A percentile compares a stretch with the other conserved stretches of the same genome.
These are phyloP conservation scores for Candida michaelii DNA, from an alignment of 805 yeast species.

Conservation along the genomic window DNA sequence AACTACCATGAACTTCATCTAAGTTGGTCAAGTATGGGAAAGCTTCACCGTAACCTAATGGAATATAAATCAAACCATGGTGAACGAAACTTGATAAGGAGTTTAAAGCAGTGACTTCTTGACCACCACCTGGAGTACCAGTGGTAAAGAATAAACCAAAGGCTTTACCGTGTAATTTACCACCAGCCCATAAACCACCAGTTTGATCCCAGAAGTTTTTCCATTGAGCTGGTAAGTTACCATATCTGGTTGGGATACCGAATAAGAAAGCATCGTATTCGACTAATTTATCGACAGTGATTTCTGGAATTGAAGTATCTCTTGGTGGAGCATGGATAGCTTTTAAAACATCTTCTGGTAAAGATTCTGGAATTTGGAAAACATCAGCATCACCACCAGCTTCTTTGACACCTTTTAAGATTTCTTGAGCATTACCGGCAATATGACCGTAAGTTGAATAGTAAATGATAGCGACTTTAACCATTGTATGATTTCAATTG, in stretches of 20 bases:
- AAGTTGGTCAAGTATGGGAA: constrained; percentile 55
- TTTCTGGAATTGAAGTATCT: constrained; percentile 51
- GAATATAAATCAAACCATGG: constrained; percentile 79
- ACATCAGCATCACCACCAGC: constrained; percentile 71
- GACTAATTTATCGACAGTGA: constrained; percentile 55
- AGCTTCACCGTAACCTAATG: constrained; percentile 67
- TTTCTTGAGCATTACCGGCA: constrained; percentile 62
- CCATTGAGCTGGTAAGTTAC: constrained; percentile 78
- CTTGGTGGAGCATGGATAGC: constrained; percentile 60
- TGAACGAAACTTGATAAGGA: constrained; percentile 65
- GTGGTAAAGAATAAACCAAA: constrained; percentile 73
- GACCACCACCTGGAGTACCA: constrained; percentile 81
- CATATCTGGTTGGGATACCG: constrained; percentile 86
- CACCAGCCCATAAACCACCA: constrained; percentile 77
- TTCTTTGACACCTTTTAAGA: constrained; percentile 63
- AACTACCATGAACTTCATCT: constrained; percentile 72
- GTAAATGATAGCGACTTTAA: constrained; percentile 39
- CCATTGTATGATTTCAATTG: constrained; percentile 4
- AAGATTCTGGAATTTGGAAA: constrained; percentile 75
- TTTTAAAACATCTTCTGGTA: constrained; percentile 56
- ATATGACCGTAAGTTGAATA: constrained; percentile 84
- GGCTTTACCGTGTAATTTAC: constrained; percentile 70
- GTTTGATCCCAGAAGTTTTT: constrained; percentile 74
- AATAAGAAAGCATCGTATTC: constrained; percentile 79
- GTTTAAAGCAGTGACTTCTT: constrained; percentile 68